Evolutionary conservation across 352 stramenopile species (phyloP), one percentile per base, ranked within the genome.

Genomic region (Peronospora destructor): DNA sequence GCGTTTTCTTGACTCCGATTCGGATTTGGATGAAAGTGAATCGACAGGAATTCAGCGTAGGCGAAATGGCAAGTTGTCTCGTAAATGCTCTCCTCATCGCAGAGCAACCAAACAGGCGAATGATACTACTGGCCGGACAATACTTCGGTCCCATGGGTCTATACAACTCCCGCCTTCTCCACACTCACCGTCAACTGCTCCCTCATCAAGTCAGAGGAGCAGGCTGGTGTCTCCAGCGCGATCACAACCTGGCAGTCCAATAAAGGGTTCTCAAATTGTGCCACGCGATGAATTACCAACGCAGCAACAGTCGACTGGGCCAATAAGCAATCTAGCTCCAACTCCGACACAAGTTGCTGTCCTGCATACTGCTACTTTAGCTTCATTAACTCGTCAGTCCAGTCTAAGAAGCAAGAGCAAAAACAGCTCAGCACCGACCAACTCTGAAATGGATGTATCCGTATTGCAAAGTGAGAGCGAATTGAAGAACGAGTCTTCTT

Each of bases 1-100:
- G 40, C 49, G 64, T 30, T 89, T 91, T 47, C 38, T 89, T 43
- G 70, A 86, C 45, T 86, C 77, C 5, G 76, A 86, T 58, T 72
- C 57, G 0, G 67, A 76, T n/a, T 74, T 56, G 7, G 70, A 81
- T 21, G 49, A 66, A 29, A 55, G 48, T 16, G 40, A 56, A 46
- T 21, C 26, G 17, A 4, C 12, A 1, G 23, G n/a, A 41, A 32
- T 26, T 34, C 46, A 49, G 13, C 42, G 33, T 17, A 26, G 12
- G 11, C 37, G 40, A 54, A 57, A 49, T 16, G 14, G 46, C 17
- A 56, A 54, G 12, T n/a, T 14, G 11, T 1, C 36, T 17, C 28
- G 39, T 13, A 56, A 49, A 34, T 39, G 11, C 6, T 59, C 32
- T 29, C 25, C 42, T 33, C 46, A 19, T 10, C 38, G 36, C 37